Percentiles rank a stretch among this genome's conserved stretches.
phyloP scores from a whole-genome alignment of 2,329 filamentous ascomycete species.

The Chaetomiaceae sp. region DNA sequence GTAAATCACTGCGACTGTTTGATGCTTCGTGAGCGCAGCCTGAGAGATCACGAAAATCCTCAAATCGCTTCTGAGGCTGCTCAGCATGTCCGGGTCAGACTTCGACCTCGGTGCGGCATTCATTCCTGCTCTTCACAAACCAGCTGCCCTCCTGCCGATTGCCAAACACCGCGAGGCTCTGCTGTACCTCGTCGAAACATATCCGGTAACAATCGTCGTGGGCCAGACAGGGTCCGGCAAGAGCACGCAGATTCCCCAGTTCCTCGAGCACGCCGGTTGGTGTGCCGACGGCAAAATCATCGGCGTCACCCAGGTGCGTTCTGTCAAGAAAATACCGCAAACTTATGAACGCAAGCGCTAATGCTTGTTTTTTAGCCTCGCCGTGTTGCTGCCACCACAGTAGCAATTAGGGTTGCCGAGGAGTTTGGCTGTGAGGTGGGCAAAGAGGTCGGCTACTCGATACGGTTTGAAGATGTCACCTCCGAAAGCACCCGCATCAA shows the following conservation, averaged over 20 bases:
- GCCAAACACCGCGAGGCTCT: conserved; percentile 74
- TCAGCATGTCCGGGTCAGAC: conserved; percentile 32
- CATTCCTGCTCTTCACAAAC: conserved; percentile 83
- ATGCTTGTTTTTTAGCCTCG: conserved; percentile 58
- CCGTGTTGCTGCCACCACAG: conserved; percentile 84
- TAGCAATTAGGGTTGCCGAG: conserved; percentile 83
- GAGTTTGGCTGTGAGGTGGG: conserved; percentile 83
- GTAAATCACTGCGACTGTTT: too few relatives aligned
- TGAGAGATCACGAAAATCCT: too few relatives aligned
- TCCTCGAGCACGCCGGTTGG: conserved; percentile 84
- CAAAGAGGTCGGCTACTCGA: conserved; percentile 89
- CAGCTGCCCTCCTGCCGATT: conserved; percentile 78
- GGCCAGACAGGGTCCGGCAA: conserved; percentile 95
- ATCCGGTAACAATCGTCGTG: conserved; percentile 80
- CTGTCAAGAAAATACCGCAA: not conserved
- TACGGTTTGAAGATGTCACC: conserved; percentile 86
- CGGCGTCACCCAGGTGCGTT: conserved; percentile 82
- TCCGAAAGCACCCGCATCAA: conserved; percentile 84
- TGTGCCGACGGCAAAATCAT: conserved; percentile 77
- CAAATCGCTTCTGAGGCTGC: too few relatives aligned
- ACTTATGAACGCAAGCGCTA: too few relatives aligned
- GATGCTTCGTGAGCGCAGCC: not conserved
- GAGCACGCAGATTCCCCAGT: conserved; percentile 93
- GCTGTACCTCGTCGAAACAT: conserved; percentile 80
- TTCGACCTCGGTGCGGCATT: conserved; percentile 54